Conservation (phyloP, 2,329 filamentous ascomycete genomes). For the Stemphylium vesicarium region DNA sequence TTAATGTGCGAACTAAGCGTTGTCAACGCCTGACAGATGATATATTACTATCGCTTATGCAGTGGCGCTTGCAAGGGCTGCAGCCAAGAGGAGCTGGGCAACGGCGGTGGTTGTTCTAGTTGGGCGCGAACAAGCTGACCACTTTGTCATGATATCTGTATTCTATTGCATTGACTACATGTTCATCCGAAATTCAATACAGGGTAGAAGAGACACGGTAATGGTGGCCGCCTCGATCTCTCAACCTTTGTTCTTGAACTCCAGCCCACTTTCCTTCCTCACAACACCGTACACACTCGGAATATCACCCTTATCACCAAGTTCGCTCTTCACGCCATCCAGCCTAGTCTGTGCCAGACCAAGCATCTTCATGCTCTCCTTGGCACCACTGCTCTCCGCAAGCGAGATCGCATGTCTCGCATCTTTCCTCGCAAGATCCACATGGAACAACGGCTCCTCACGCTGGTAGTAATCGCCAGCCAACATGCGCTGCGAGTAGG, state of each 20-base stretch:
- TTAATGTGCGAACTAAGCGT: too few species aligned
- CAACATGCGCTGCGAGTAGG: slow-evolving; percentile 77
- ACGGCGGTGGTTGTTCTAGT: too few species aligned
- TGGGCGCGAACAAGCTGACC: too few species aligned
- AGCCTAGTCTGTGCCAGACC: slow-evolving; percentile 72
- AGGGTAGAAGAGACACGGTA: too few species aligned
- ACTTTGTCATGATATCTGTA: too few species aligned
- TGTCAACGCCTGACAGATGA: too few species aligned
- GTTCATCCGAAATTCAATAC: too few species aligned
- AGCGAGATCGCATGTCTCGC: slow-evolving; percentile 73
- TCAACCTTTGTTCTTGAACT: slow-evolving; percentile 63
- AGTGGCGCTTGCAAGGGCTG: too few species aligned
- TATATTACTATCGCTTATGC: too few species aligned
- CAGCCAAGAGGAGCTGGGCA: too few species aligned
- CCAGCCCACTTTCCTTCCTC: slow-evolving; percentile 74
- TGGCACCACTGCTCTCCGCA: slow-evolving; percentile 64
- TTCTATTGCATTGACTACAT: too few species aligned
- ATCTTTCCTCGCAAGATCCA: slow-evolving; percentile 85
- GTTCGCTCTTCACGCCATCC: slow-evolving; percentile 70
- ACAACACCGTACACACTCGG: slow-evolving; percentile 83
- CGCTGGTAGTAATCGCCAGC: slow-evolving; percentile 77
- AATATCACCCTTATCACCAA: slow-evolving; percentile 76
- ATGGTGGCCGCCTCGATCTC: background rate
- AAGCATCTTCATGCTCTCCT: slow-evolving; percentile 65
- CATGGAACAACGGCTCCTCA: slow-evolving; percentile 80